Conservation (phyloP, 805 yeast genomes). For the Lachancea fermentati region DNA sequence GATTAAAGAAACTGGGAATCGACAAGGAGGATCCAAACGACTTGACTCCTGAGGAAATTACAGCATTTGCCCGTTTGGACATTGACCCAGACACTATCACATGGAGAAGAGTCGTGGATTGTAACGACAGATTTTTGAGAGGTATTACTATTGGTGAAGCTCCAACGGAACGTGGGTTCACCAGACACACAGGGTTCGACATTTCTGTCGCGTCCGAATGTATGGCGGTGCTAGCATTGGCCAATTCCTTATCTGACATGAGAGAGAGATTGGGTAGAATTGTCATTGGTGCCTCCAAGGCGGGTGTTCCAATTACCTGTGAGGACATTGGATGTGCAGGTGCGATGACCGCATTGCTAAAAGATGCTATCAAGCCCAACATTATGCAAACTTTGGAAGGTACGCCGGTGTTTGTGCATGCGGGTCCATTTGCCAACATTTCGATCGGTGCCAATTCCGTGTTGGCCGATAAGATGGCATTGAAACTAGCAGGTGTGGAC, state of each 20-base stretch:
- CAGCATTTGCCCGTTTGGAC: constrained; percentile 61
- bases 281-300: constrained; percentile 63
- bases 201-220: constrained; percentile 81
- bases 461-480: constrained; percentile 75
- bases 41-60: constrained; percentile 62
- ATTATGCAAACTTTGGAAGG: constrained; percentile 87
- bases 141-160: constrained; percentile 77
- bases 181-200: constrained; percentile 73
- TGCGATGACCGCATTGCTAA: constrained; percentile 73
- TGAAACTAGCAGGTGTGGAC: constrained; percentile 67
- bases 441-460: constrained; percentile 84
- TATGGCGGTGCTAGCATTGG: constrained; percentile 78
- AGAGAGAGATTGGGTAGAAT: constrained; percentile 69
- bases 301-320: constrained; percentile 72
- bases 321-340: constrained; percentile 86
- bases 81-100: constrained; percentile 76
- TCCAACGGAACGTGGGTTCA: constrained; percentile 71
- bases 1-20: constrained; percentile 65
- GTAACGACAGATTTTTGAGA: constrained; percentile 75
- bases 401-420: constrained; percentile 81
- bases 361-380: constrained; percentile 80
- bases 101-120: constrained; percentile 80
- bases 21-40: constrained; percentile 65
- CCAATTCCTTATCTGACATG: constrained; percentile 64
- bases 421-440: constrained; percentile 85